Evolutionary conservation across 495 filamentous ascomycete species (phyloP), one percentile per base, ranked within the genome.

Genomic region (Neurospora sp.): DNA sequence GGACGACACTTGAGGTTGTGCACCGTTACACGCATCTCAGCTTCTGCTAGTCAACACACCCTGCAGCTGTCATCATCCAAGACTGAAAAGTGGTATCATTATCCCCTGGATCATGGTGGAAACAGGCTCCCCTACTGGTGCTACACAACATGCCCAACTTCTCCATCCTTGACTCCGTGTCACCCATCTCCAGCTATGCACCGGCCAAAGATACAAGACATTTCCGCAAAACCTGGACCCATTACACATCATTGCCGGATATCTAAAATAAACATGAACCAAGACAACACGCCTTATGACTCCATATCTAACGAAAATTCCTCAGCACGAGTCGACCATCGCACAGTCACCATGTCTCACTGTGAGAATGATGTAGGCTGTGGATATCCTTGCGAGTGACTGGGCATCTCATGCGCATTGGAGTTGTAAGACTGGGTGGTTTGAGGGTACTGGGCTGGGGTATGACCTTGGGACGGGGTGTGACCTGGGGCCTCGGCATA

Each of bases 401-500:
- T 37, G 22, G 53, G 53, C 53, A 65, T 35, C 53, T 65, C 53
- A 14, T 65, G 53, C 27, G 27, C 3, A 6, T 65, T 65, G 27
- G 53, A 35, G 27, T 6, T 65, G 27, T 65, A 65, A 17, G 53
- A 65, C 53, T 65, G 53, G 53, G 53, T 35, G 12, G 53, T 16
- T 17, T 65, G 53, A 16, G 7, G 27, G 14, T 65, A 65, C 53
- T 65, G 53, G 53, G 53, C 53, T 35, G 53, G 48, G 48, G 48
- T 59, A 59, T 59, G 48, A 59, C 20, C 48, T 59, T 59, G 48
- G 9, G 9, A 20, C 20, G 48, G 53, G 27, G 53, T 65, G 31
- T 65, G 53, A 65, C 27, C 53, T 35, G 53, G 53, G 27, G 27
- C 53, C 31, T 65, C 53, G 53, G 53, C 53, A 35, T 78, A 73